Conservation (phyloP, 306 rosid genomes). For the Malus sylvestris region DNA sequence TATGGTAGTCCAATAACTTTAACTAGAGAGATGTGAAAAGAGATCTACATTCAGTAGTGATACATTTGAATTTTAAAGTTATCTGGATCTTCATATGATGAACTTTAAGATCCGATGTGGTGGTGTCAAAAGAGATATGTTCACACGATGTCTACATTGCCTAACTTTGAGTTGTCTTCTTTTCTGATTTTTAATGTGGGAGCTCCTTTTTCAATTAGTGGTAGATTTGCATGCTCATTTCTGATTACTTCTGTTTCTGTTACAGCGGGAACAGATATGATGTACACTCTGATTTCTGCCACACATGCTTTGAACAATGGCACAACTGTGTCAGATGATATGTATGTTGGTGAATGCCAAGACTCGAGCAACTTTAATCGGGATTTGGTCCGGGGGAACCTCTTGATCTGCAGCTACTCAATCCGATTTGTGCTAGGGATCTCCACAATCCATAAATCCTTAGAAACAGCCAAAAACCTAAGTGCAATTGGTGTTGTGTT, state of each 20-base stretch:
- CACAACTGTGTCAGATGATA: constrained; percentile 37
- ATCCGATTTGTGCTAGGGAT: constrained; percentile 89
- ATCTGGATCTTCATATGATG: not conserved
- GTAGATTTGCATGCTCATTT: too few species aligned
- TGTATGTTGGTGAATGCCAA: constrained; percentile 94
- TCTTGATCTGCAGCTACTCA: constrained; percentile 94
- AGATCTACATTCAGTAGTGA: not conserved
- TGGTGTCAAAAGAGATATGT: not conserved
- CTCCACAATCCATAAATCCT: constrained; percentile 63
- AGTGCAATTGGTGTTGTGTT: constrained; percentile 89
- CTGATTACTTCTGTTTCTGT: constrained; percentile 11
- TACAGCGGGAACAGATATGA: constrained; percentile 67
- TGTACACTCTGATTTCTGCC: constrained; percentile 64
- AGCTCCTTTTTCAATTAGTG: too few species aligned
- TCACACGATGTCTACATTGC: not conserved
- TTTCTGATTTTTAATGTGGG: not conserved
- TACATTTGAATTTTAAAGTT: not conserved
- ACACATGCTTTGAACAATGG: constrained; percentile 61
- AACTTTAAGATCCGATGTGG: too few species aligned
- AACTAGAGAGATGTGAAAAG: not conserved
- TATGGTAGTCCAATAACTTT: not conserved
- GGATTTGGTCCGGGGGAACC: constrained; percentile 60
- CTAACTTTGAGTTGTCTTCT: not conserved
- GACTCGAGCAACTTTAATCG: constrained; percentile 52
- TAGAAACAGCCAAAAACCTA: constrained; percentile 65